Evolutionary conservation across 192 early-diverging fungal species (phyloP).

Genomic region (Coemansia brasiliensis): DNA sequence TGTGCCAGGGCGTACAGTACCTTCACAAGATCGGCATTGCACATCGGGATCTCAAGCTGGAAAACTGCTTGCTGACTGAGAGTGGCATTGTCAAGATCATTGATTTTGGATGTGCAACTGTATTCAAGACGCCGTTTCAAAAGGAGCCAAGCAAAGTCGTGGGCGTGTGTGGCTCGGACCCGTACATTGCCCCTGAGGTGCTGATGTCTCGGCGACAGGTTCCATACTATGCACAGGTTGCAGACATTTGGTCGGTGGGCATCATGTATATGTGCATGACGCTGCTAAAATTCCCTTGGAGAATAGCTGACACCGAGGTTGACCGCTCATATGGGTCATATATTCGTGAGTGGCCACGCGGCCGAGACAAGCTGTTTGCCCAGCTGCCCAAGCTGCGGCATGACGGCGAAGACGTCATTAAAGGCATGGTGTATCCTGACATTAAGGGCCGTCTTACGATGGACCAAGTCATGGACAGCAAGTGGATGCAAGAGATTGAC

Average conservation of each 20-base stretch:
- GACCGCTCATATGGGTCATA: conserved; percentile 64
- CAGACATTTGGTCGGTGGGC: conserved; percentile 89
- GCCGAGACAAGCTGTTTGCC: conserved; percentile 55
- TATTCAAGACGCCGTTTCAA: conserved; percentile 85
- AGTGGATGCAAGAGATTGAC: conserved; percentile 74
- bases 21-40: conserved; percentile 89
- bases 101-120: conserved; percentile 91
- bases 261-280: conserved; percentile 84
- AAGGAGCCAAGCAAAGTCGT: conserved; percentile 59
- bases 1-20: conserved; percentile 80
- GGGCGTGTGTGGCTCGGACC: conserved; percentile 87
- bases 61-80: conserved; percentile 81
- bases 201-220: conserved; percentile 60
- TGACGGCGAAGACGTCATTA: conserved; percentile 61
- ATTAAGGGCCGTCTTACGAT: conserved; percentile 61
- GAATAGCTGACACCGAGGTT: conserved; percentile 53
- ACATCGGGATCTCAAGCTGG: conserved; percentile 90
- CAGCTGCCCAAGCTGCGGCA: conserved; percentile 60
- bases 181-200: conserved; percentile 93
- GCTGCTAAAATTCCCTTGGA: conserved; percentile 70
- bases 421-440: conserved; percentile 65
- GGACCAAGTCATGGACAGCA: conserved; percentile 64
- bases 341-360: conserved; percentile 51
- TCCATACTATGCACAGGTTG: conserved; percentile 74
- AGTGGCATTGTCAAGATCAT: conserved; percentile 85